Evolutionary conservation across 2,329 filamentous ascomycete species (phyloP).

Genomic region (Lachnellula suecica): DNA sequence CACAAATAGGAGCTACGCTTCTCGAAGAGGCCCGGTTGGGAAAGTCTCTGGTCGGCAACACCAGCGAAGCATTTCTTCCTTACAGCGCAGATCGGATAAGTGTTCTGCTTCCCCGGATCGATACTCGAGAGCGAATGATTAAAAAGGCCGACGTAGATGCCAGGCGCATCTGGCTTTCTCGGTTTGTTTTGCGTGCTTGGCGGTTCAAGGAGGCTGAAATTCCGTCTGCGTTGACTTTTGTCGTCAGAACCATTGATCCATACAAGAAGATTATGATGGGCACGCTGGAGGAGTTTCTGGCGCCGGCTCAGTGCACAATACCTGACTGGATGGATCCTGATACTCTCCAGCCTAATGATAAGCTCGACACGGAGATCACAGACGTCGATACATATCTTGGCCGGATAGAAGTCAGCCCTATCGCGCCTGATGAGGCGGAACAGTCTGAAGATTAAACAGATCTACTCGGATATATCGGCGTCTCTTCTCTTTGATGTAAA

Average conservation of each 20-base stretch:
- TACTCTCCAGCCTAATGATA: slow-evolving; percentile 49
- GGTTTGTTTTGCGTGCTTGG: slow-evolving; percentile 62
- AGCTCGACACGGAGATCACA: slow-evolving; percentile 55
- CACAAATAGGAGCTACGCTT: slow-evolving; percentile 63
- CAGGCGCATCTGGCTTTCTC: slow-evolving; percentile 53
- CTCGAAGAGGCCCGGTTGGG: slow-evolving; percentile 41
- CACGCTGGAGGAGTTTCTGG: too few species aligned
- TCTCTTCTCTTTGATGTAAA: background rate
- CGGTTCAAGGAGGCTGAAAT: slow-evolving; percentile 46
- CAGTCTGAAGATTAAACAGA: too few species aligned
- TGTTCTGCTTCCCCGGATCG: slow-evolving; percentile 26
- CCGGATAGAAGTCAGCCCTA: slow-evolving; percentile 46
- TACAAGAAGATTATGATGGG: background rate
- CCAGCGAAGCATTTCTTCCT: slow-evolving; percentile 28
- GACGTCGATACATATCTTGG: slow-evolving; percentile 51
- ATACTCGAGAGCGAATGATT: slow-evolving; percentile 26
- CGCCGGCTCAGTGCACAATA: slow-evolving; percentile 5
- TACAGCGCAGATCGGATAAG: slow-evolving; percentile 30
- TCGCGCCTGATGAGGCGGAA: slow-evolving; percentile 25
- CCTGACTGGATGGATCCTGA: slow-evolving; percentile 15
- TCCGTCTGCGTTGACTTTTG: slow-evolving; percentile 43
- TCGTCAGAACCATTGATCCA: slow-evolving; percentile 11
- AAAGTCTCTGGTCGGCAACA: slow-evolving; percentile 36
- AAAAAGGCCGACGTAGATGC: slow-evolving; percentile 24
- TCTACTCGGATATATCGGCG: background rate